Evolutionary conservation across 352 stramenopile species (phyloP), one percentile per base, ranked within the genome.

Genomic region (Globisporangium spiculum): DNA sequence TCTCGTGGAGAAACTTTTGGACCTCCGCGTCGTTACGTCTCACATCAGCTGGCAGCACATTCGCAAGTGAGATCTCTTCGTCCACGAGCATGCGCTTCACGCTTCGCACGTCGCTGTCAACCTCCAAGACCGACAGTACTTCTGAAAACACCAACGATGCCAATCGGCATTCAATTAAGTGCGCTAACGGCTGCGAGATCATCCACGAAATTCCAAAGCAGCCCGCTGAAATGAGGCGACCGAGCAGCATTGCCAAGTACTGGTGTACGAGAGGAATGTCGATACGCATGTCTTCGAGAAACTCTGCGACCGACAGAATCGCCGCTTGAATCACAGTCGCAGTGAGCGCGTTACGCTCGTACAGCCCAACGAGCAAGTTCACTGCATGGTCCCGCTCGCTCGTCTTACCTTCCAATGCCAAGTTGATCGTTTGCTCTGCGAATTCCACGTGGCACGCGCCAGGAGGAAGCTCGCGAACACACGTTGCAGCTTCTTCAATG

Each of bases 201-300:
- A 94, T 89, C 87, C 88, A 96, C 30, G 83, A 92, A 12, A 96
- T 66, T 3, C 88, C 86, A 70, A 96, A 95, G 66, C 89, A 96
- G 22, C 89, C 89, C 1, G 76, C 81, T 32, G 77, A 75, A 54
- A 96, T 89, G 56, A 96, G 75, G 8, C 85, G 79, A 14, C 87
- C 89, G 57, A 96, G 81, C 36, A 95, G 67, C 26, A 91, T 59
- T 6, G 79, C 89, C 30, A 76, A 88, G 72, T 94, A 94, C 71
- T 93, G 77, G 53, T 95, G 86, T 20, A 92, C 83, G 16, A 92
- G 76, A 20, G 89, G 89, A 32, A 95, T 87, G 67, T 96, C 89
- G 59, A 96, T 96, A 59, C 81, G 83, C 64, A 96, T 79, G 44
- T 96, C 89, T 63, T 95, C 89, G 6, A 96, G 72, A 59, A 94